These are phyloP conservation scores for Coemansia sp. DNA, from an alignment of 192 early-diverging fungal genomes.

Conservation along the genomic window DNA sequence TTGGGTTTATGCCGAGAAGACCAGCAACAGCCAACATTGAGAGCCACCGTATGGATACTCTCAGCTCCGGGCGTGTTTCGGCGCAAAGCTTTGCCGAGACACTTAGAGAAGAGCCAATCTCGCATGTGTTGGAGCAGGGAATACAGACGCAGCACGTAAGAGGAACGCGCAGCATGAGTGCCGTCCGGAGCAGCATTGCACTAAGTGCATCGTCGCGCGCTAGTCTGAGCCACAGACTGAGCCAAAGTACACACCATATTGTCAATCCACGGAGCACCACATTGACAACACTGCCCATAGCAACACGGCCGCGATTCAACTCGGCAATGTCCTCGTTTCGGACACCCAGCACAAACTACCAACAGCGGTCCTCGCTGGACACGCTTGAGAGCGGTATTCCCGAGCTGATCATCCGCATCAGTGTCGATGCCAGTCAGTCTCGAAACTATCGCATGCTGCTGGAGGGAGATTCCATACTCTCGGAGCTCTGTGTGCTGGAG, in stretches of 20 bases:
- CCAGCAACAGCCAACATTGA: constrained; percentile 12
- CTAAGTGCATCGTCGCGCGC: constrained; percentile 31
- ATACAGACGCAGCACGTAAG: constrained; percentile 12
- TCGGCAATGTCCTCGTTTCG: constrained; percentile 34
- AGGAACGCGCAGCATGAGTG: constrained; percentile 47
- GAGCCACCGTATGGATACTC: constrained; percentile 7
- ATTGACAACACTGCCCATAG: constrained; percentile 42
- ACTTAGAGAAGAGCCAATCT: constrained; percentile 11
- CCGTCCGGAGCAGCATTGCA: constrained; percentile 32
- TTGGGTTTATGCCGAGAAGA: constrained; percentile 5
- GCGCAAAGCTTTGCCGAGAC: constrained; percentile 17
- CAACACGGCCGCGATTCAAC: constrained; percentile 37
- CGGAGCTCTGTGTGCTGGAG: constrained; percentile 40
- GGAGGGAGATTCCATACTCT: constrained; percentile 36
- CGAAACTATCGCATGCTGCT: constrained; percentile 47
- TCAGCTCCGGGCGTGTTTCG: constrained; percentile 11
- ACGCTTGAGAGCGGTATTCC: constrained; percentile 12
- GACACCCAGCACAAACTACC: not conserved
- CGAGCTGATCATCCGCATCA: constrained; percentile 49
- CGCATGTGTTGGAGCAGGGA: constrained; percentile 7
- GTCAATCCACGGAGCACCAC: constrained; percentile 9
- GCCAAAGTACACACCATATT: constrained; percentile 31
- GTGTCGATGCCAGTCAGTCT: constrained; percentile 50
- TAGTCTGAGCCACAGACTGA: constrained; percentile 37
- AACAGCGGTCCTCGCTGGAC: constrained; percentile 10